Base-by-base conservation (phyloP, 2,329 filamentous ascomycete genomes). In the Colletotrichum trifolii region DNA sequence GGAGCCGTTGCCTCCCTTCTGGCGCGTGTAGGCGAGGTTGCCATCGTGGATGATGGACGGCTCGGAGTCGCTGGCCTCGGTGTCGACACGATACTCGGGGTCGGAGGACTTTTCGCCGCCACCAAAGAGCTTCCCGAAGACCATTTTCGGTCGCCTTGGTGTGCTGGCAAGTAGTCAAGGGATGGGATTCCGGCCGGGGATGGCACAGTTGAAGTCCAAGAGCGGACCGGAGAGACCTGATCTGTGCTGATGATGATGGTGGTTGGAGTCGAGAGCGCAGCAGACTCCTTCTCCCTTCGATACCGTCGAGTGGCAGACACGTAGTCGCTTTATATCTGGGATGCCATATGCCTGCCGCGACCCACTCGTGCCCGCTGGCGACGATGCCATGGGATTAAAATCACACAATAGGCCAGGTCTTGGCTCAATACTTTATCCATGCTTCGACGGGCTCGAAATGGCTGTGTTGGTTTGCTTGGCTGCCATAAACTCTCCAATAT, bases 1-100 rank as follows among this genome's bases (percentile, higher is more conserved):
- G 5, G 81, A 77, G 13, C 78, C 81, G 68, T 89, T 89, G 4
- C 80, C 82, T 1, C 79, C 83, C 13, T 73, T 67, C 74, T 74
- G 67, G 74, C 78, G 65, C 10, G 79, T 76, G 65, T 79, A 84
- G 9, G 80, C 75, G 13, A 83, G 73, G 56, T 76, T 75, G 4
- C 81, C 81, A 62, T 80, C 77, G 61, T 69, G 72, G 15, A 77
- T 72, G 65, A 75, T 58, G 2, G 69, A 72, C 6, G 66, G 66
- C 25, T 72, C 72, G 9, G 71, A 72, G 64, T 72, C 69, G 50
- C 71, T 72, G 48, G 64, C 60, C 12, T 66, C 58, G 9, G 46
- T 34, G 40, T 65, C 62, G 13, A 40, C 50, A 39, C 46, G 40
- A 7, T 52, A 53, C 34, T 54, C 40, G 34, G 58, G 13, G 6